Conservation (phyloP, 2,329 filamentous ascomycete genomes). For the Byssochlamys sp. region DNA sequence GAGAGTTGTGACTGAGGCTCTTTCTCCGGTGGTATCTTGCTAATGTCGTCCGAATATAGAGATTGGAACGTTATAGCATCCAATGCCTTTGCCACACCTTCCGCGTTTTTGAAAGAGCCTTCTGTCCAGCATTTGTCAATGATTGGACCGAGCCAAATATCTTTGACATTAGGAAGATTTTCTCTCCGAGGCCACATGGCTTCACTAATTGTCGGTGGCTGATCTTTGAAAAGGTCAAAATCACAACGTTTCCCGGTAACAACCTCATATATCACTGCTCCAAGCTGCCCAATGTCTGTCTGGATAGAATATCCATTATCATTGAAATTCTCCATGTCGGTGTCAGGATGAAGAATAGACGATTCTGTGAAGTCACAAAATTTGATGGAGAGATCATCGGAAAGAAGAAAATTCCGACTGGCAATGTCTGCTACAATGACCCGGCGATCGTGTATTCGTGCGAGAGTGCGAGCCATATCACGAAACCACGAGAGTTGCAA, state of each 20-base stretch:
- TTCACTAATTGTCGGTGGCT: conserved; percentile 4
- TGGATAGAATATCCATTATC: conserved; percentile 19
- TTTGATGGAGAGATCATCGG: conserved; percentile 11
- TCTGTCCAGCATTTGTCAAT: conserved; percentile 19
- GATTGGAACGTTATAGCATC: too few relatives aligned
- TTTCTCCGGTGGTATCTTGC: too few relatives aligned
- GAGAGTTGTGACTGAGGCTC: too few relatives aligned
- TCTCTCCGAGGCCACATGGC: conserved; percentile 14
- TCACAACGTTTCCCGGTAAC: conserved; percentile 13
- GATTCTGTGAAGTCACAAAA: conserved; percentile 16
- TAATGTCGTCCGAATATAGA: too few relatives aligned
- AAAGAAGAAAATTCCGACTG: conserved; percentile 19
- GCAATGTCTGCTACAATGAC: conserved; percentile 21
- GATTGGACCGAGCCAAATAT: conserved; percentile 17
- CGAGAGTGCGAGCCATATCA: conserved; percentile 16
- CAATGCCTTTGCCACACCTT: too few relatives aligned
- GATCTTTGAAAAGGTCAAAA: conserved; percentile 16
- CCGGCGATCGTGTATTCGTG: conserved; percentile 15
- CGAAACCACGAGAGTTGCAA: conserved; percentile 16
- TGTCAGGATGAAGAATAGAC: conserved; percentile 14
- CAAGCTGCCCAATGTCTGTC: conserved; percentile 22
- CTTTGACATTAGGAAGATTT: conserved; percentile 14
- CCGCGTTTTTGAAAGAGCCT: background rate
- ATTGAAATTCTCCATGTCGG: conserved; percentile 16
- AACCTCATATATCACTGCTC: conserved; percentile 23